phyloP scores from a whole-genome alignment of 2,329 filamentous ascomycete genomes.

The Colletotrichum sp. region DNA sequence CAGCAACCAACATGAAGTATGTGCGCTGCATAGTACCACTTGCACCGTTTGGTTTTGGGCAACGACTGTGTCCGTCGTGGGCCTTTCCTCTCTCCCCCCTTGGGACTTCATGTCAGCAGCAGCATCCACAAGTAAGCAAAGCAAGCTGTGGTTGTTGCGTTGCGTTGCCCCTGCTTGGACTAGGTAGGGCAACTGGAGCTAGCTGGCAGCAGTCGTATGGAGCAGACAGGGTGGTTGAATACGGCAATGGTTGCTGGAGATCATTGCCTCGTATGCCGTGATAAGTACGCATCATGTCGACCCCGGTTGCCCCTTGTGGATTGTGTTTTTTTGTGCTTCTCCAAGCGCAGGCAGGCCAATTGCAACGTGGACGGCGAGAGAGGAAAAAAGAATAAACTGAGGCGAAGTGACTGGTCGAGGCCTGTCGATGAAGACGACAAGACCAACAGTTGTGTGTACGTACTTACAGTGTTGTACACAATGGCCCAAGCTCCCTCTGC shows the following conservation, averaged over 20 bases:
- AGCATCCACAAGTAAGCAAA: background rate
- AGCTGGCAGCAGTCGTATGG: background rate
- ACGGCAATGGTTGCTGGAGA: background rate
- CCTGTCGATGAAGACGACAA: background rate
- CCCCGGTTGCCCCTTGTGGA: background rate
- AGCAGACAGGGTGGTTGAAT: background rate
- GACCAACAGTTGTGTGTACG: background rate
- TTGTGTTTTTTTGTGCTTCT: background rate
- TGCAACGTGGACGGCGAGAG: background rate
- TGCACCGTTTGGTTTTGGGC: background rate
- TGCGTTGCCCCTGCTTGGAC: background rate
- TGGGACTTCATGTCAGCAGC: background rate
- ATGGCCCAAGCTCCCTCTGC: background rate
- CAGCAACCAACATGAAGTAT: background rate
- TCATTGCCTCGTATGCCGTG: background rate
- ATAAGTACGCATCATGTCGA: background rate
- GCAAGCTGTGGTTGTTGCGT: background rate
- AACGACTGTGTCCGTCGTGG: background rate
- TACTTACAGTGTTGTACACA: background rate
- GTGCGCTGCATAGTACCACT: background rate
- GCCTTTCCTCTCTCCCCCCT: background rate
- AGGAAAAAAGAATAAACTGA: background rate
- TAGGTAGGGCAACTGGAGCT: background rate
- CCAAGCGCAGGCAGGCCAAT: background rate
- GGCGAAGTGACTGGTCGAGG: background rate